Conservation (phyloP, 2,329 filamentous ascomycete species). For the Penicillium nordicum region DNA sequence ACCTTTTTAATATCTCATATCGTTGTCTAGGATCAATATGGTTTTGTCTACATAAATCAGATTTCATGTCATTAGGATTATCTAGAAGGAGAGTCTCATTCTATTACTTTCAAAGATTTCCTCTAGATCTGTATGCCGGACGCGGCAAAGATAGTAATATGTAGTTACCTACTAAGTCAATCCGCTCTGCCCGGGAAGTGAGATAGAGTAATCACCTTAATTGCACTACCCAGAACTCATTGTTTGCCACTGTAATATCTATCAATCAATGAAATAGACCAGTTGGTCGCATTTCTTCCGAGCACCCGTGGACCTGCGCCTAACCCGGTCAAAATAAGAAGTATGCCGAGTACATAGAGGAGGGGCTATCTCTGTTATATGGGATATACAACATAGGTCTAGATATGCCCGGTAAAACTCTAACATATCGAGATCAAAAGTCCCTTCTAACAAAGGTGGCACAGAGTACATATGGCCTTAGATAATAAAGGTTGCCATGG, state of each 20-base stretch:
- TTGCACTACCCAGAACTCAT: not conserved
- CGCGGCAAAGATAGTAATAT: no score
- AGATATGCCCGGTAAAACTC: not conserved
- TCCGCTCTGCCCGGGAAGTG: not conserved
- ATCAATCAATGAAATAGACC: not conserved
- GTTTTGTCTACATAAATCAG: not conserved
- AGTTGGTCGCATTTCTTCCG: not conserved
- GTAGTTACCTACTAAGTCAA: not conserved
- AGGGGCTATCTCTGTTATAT: no score
- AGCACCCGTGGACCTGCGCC: no score
- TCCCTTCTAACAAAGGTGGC: not conserved
- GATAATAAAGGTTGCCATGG: not conserved
- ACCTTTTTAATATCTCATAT: not conserved
- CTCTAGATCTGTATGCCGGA: no score
- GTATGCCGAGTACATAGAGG: no score
- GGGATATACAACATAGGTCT: no score
- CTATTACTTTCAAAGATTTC: not conserved
- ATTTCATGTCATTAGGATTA: not conserved
- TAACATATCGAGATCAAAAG: not conserved
- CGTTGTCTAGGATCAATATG: not conserved
- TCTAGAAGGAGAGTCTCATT: not conserved
- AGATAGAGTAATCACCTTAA: not conserved
- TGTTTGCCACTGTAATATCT: not conserved
- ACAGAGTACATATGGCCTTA: not conserved
- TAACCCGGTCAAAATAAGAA: no score